Percentiles rank a stretch among this genome's conserved stretches.
These are phyloP conservation scores for Posidonia australis DNA, from an alignment of 106 monocot species.

Conservation along the genomic window DNA sequence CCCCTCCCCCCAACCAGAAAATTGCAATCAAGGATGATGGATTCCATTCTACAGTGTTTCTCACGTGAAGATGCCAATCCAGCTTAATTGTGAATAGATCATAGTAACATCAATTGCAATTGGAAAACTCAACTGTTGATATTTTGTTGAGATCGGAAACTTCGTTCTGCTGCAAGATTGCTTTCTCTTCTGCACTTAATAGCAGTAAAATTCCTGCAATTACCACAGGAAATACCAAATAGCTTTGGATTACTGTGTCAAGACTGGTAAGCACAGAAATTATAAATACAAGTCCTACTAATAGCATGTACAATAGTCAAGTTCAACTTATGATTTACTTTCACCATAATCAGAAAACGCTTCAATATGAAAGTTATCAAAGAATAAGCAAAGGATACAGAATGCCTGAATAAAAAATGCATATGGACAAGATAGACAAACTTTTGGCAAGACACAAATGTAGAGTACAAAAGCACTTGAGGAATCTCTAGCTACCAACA, in stretches of 20 bases:
- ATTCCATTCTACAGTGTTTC: background rate
- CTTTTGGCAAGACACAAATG: no score
- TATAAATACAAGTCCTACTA: background rate
- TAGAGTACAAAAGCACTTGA: no score
- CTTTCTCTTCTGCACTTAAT: slow-evolving; percentile 63
- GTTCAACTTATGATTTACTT: background rate
- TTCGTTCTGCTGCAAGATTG: slow-evolving; percentile 51
- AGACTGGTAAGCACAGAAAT: background rate
- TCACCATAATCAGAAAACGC: background rate
- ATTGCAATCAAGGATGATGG: background rate
- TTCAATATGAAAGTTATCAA: no score
- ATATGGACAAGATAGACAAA: no score
- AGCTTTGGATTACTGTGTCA: background rate
- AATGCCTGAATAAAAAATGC: no score
- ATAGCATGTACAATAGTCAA: background rate
- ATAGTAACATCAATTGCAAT: background rate
- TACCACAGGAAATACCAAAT: background rate
- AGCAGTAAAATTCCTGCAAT: slow-evolving; percentile 55
- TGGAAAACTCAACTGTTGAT: slow-evolving; percentile 58
- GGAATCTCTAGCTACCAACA: no score
- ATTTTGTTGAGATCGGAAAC: slow-evolving; percentile 52
- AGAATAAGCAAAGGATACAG: no score
- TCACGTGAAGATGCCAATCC: background rate
- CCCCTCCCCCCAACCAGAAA: slow-evolving; percentile 1
- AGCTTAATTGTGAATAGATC: background rate